phyloP scores from a whole-genome alignment of 1,284 basidiomycete genomes.

The Leccinum cinnamomeum region DNA sequence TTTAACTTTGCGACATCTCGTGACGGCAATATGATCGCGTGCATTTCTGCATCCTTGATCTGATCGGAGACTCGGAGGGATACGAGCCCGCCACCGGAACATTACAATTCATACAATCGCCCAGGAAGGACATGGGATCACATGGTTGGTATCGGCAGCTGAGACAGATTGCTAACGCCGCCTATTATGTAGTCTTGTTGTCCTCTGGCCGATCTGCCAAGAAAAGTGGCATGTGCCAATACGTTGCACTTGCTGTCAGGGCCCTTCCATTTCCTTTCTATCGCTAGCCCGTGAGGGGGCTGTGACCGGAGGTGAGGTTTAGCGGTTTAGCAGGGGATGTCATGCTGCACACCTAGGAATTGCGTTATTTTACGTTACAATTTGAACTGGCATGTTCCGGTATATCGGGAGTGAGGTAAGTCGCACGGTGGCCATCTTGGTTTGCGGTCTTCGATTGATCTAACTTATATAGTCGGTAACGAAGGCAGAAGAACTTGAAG shows the following conservation, averaged over 20 bases:
- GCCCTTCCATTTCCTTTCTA: not conserved
- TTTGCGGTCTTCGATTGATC: not conserved
- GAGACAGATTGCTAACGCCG: not conserved
- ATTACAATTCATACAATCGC: not conserved
- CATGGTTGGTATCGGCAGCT: not conserved
- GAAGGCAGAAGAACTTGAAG: not conserved
- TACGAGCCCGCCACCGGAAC: not conserved
- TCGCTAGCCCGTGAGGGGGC: not conserved
- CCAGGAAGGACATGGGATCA: not conserved
- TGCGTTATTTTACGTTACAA: not conserved
- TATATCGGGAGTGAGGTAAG: not conserved
- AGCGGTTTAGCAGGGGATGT: no score
- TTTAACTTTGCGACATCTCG: not conserved
- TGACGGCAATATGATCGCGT: not conserved
- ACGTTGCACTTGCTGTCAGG: not conserved
- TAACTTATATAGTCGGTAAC: conserved; percentile 5
- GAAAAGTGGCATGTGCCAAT: not conserved
- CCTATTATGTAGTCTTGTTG: not conserved
- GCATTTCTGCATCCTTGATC: not conserved
- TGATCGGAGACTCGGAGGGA: not conserved
- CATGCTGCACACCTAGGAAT: not conserved
- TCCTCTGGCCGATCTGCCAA: not conserved
- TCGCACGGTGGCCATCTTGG: not conserved
- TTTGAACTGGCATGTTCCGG: not conserved
- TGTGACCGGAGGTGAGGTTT: not conserved